A percentile compares a stretch with the other conserved stretches of the same genome.
Evolutionary conservation across 2,329 filamentous ascomycete species (phyloP).

Genomic region (Zasmidium cellare): DNA sequence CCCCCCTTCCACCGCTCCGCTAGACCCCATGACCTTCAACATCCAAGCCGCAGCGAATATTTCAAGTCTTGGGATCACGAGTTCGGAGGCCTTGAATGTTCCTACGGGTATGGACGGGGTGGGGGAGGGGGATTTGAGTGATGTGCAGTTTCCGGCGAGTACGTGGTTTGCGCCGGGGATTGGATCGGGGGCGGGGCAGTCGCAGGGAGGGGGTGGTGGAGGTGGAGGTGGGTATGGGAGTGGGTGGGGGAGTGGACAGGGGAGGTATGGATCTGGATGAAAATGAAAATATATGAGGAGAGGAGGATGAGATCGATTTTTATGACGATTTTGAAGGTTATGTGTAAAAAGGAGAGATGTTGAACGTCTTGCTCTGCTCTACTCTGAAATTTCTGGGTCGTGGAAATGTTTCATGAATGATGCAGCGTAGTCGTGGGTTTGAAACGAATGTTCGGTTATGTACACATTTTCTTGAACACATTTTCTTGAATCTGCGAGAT

Average conservation of each 20-base stretch:
- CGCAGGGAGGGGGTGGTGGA: neutral
- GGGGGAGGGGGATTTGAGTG: constrained; percentile 5
- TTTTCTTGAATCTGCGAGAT: no score
- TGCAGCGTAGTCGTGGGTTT: no score
- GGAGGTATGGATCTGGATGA: neutral
- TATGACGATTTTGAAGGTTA: no score
- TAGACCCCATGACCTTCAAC: constrained; percentile 15
- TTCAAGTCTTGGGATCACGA: constrained; percentile 10
- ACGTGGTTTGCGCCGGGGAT: constrained; percentile 3
- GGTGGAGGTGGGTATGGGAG: neutral
- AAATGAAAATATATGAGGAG: neutral
- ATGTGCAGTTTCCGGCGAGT: constrained; percentile 7
- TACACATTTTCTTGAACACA: no score
- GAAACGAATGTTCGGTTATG: no score
- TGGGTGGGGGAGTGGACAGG: neutral
- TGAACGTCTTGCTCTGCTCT: no score
- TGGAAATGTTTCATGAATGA: no score
- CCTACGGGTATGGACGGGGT: neutral
- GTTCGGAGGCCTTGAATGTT: neutral
- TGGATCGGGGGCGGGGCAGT: neutral
- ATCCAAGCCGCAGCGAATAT: constrained; percentile 13
- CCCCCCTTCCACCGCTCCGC: neutral
- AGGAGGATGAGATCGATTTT: no score
- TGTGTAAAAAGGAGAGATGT: no score
- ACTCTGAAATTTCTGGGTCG: no score